These are phyloP conservation scores for Huntiella moniliformis DNA, from an alignment of 2,329 filamentous ascomycete species.

Conservation along the genomic window DNA sequence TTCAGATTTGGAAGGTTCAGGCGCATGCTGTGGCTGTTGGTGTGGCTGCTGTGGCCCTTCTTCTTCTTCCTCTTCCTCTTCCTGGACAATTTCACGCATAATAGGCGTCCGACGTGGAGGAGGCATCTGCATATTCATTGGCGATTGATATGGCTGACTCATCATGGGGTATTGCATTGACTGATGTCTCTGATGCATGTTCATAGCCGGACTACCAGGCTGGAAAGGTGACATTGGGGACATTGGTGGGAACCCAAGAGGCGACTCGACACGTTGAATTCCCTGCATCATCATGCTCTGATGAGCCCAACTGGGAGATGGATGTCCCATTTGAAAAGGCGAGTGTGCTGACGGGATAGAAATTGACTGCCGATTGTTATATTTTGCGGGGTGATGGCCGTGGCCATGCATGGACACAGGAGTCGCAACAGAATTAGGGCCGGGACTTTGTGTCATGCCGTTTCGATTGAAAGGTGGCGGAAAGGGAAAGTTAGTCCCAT, in stretches of 20 bases:
- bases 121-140: slow-evolving; percentile 19
- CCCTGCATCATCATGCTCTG: slow-evolving; percentile 37
- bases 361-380: slow-evolving; percentile 54
- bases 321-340: slow-evolving; percentile 48
- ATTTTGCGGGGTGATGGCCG: slow-evolving; percentile 32
- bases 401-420: slow-evolving; percentile 49
- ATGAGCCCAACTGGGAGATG: slow-evolving; percentile 41
- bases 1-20: slow-evolving; percentile 3
- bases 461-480: slow-evolving; percentile 38
- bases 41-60: slow-evolving; percentile 1
- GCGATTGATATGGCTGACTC: slow-evolving; percentile 29
- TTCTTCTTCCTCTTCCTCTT: slow-evolving; percentile 47
- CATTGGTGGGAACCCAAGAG: slow-evolving; percentile 39
- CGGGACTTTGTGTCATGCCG: slow-evolving; percentile 43
- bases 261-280: slow-evolving; percentile 40
- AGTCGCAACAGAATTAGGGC: slow-evolving; percentile 46
- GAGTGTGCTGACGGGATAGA: slow-evolving; percentile 45
- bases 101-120: slow-evolving; percentile 38
- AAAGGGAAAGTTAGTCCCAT: slow-evolving; percentile 29
- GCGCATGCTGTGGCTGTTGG: not conserved
- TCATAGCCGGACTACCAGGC: slow-evolving; percentile 23
- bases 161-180: slow-evolving; percentile 39
- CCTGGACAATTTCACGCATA: slow-evolving; percentile 42
- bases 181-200: slow-evolving; percentile 37
- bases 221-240: slow-evolving; percentile 44